Base-by-base conservation (phyloP, 768 basidiomycete genomes). In the Mrakia gelida region DNA sequence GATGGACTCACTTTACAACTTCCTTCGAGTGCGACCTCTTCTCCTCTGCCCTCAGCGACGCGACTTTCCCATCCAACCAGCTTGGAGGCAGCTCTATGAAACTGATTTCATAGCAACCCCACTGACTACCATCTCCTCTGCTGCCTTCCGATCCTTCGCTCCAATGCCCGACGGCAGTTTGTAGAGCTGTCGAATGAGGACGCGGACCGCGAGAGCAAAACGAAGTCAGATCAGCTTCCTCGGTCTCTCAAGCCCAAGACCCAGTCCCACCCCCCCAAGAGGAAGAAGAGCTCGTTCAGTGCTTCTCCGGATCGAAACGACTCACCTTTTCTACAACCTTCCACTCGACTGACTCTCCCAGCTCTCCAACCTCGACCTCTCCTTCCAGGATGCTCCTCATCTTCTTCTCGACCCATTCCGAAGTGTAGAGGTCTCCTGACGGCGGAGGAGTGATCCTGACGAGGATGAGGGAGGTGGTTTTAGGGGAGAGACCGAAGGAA, bases 401-500 rank as follows among this genome's bases (percentile, higher is more conserved):
- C 38, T 59, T 43, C 18, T 68, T 26, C 65, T 71, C 34, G 18
- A 72, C 61, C 76, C 68, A 62, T 6, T 49, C 63, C 0, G 65
- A n/a, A 9, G 72, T 63, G 67, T 70, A 38, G 18, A n/a, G 38
- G 8, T 49, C 59, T 23, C 52, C 71, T 32, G 56, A 54, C 30
- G 67, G 71, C 32, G 77, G 43, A 4, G 73, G 78, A 2, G 83
- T 86, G 43, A 97, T 87, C 18, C 90, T 88, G 21, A 96, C 90
- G 15, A 96, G 89, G 45, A 95, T 82, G 28, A 97, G 86, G 21
- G 90, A 86, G 0, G 86, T 87, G 38, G 88, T 91, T 7, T 84
- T 84, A 61, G 91, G 89, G 0, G 91, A 91, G 9, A 97, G 87
- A 8, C 95, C 95, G 81, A 94, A 96, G 77, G 92, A 89, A 71